Base-by-base conservation (phyloP, 2,329 filamentous ascomycete species). In the Mariannaea sp. region DNA sequence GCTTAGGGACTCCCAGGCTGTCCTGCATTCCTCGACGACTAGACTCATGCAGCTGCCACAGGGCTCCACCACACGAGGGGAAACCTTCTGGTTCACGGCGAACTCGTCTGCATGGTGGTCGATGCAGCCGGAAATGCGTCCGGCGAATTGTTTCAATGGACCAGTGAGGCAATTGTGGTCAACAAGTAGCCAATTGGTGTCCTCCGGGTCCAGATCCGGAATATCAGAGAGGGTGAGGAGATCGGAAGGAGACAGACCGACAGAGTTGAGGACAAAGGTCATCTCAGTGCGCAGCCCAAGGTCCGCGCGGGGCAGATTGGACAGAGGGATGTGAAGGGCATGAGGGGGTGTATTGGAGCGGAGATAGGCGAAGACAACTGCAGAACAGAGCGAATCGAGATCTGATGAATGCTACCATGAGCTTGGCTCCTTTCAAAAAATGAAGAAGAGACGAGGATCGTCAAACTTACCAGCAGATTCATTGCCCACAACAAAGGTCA, bases 81-180 rank as follows among this genome's bases (percentile, higher is more conserved):
- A 70, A 0, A 75, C 75, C 9, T 79, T 73, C 2, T 36, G 42
- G 0, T 73, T 71, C 0, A 91, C 74, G 6, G 68, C 73, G 5
- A 75, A 70, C 65, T 94, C 90, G 57, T 94, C 89, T 1, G 82
- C 85, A 68, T 94, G 90, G 71, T 94, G 90, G 70, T 94, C 90
- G 48, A 94, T 81, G 58, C 86, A 86, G 4, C 86, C 88, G 4
- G 78, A 72, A 0, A 92, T 80, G 7, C 75, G 73, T 4, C 66
- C 56, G 0, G 73, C 72, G 65, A 84, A 89, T 13, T 76, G 70
- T 30, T 68, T 71, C 13, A 93, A 74, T 12, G 72, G 64, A 0
- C 88, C 88, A 5, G 87, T 86, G 41, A 90, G 75, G 1, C 77
- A 79, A 67, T 94, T 94, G 75, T 94, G 90, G 72, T 94, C 90